phyloP scores from a whole-genome alignment of 108 stramenopile genomes.

The Thalassiosira profunda region DNA sequence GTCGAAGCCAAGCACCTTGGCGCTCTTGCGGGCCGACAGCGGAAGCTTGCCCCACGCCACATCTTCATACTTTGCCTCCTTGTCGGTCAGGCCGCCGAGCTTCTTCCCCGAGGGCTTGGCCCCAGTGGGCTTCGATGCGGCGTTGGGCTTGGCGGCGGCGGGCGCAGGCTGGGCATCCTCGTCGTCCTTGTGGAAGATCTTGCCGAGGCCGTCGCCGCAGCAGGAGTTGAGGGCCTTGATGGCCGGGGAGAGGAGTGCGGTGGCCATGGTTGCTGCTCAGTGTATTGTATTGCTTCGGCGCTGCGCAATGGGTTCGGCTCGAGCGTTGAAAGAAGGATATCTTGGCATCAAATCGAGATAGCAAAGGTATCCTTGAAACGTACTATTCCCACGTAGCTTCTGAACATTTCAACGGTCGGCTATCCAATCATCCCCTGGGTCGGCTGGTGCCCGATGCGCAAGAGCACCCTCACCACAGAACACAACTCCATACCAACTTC shows the following conservation, averaged over 20 bases:
- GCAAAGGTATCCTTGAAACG: too few species aligned
- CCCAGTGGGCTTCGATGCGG: neutral
- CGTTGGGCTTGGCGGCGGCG: slow-evolving; percentile 1
- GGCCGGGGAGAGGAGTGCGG: slow-evolving; percentile 14
- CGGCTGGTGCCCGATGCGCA: too few species aligned
- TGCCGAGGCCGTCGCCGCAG: slow-evolving; percentile 17
- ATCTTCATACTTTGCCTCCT: slow-evolving; percentile 65
- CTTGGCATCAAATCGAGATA: too few species aligned
- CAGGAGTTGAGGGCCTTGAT: slow-evolving; percentile 27
- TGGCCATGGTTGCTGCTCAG: too few species aligned
- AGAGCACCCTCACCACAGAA: too few species aligned
- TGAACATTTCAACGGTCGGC: too few species aligned
- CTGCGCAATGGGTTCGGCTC: too few species aligned
- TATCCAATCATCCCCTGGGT: too few species aligned
- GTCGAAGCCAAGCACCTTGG: slow-evolving; percentile 52
- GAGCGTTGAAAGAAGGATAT: too few species aligned
- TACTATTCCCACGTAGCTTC: too few species aligned
- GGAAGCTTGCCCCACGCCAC: slow-evolving; percentile 49
- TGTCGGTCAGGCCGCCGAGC: slow-evolving; percentile 40
- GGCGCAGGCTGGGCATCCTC: neutral
- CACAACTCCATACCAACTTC: too few species aligned
- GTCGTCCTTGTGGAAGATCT: slow-evolving; percentile 27
- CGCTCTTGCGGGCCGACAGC: slow-evolving; percentile 43
- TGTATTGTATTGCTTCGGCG: too few species aligned
- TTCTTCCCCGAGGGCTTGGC: neutral